Conservation (phyloP, 2,329 filamentous ascomycete genomes). For the Alternaria longipes region DNA sequence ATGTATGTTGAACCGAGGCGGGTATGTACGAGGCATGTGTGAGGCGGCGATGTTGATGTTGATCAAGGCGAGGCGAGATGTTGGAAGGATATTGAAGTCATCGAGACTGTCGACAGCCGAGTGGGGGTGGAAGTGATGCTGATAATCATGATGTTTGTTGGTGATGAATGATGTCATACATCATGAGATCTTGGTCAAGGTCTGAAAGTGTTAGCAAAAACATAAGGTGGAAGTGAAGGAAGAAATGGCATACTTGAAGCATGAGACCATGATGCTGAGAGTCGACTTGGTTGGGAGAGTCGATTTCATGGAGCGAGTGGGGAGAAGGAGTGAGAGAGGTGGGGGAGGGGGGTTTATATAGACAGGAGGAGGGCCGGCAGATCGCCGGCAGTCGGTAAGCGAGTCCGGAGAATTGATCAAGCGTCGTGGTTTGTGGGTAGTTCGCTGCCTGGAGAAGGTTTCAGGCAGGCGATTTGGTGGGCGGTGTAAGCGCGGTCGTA, state of each 20-base stretch:
- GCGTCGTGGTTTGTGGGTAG: neutral
- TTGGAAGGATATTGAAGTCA: neutral
- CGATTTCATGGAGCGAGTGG: neutral
- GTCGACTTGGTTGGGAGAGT: neutral
- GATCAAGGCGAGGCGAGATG: neutral
- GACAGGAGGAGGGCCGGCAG: slow-evolving; percentile 1
- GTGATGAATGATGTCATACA: slow-evolving; percentile 1
- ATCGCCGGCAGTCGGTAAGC: neutral
- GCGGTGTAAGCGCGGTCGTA: no score
- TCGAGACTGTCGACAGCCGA: slow-evolving; percentile 1
- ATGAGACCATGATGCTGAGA: neutral
- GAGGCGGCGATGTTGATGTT: neutral
- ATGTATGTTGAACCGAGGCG: neutral
- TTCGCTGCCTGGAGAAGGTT: neutral
- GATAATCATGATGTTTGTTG: slow-evolving; percentile 3
- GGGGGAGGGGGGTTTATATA: slow-evolving; percentile 4
- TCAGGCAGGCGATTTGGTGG: neutral
- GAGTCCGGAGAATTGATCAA: neutral
- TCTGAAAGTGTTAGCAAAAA: neutral
- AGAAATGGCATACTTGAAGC: neutral
- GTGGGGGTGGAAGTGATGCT: neutral
- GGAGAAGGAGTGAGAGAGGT: neutral
- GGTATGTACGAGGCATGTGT: neutral
- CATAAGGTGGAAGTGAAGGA: neutral
- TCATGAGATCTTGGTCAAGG: slow-evolving; percentile 4